phyloP scores from a whole-genome alignment of 1,284 basidiomycete species.

The Schizophyllum commune region DNA sequence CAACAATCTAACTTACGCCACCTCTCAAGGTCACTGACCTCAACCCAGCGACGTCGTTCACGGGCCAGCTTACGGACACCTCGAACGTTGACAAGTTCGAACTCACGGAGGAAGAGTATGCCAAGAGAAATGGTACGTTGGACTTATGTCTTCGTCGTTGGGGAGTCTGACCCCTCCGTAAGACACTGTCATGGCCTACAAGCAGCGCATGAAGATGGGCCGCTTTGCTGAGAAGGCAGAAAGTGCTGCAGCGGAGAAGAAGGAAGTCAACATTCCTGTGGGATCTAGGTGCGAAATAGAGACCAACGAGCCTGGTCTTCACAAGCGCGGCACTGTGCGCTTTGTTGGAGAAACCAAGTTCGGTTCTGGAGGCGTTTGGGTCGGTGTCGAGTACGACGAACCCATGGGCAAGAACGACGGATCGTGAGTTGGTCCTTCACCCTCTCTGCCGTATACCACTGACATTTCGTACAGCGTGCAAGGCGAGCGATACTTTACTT shows the following conservation, averaged over 20 bases:
- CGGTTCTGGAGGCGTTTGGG: constrained; percentile 68
- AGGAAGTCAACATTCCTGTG: constrained; percentile 38
- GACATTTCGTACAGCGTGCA: constrained; percentile 55
- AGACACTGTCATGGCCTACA: constrained; percentile 91
- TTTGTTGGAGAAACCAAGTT: constrained; percentile 84
- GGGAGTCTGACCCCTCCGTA: background rate
- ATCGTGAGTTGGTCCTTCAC: constrained; percentile 49
- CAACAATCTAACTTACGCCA: background rate
- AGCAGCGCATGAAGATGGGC: constrained; percentile 84
- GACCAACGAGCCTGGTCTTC: constrained; percentile 53
- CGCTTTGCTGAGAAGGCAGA: constrained; percentile 64
- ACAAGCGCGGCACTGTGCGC: constrained; percentile 76
- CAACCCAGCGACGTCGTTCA: constrained; percentile 66
- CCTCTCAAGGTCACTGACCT: constrained; percentile 64
- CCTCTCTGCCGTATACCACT: constrained; percentile 4
- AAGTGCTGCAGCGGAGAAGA: constrained; percentile 15
- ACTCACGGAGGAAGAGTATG: constrained; percentile 79
- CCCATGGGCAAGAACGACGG: constrained; percentile 96
- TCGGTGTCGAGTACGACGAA: constrained; percentile 95
- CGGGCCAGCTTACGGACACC: constrained; percentile 79
- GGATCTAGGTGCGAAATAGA: constrained; percentile 84
- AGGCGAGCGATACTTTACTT: constrained; percentile 81
- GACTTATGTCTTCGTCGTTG: background rate
- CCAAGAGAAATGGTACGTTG: constrained; percentile 59
- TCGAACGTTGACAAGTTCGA: constrained; percentile 92